Percentiles rank a stretch among this genome's conserved stretches.
phyloP scores from a whole-genome alignment of 495 filamentous ascomycete genomes.

The Neurospora terricola region DNA sequence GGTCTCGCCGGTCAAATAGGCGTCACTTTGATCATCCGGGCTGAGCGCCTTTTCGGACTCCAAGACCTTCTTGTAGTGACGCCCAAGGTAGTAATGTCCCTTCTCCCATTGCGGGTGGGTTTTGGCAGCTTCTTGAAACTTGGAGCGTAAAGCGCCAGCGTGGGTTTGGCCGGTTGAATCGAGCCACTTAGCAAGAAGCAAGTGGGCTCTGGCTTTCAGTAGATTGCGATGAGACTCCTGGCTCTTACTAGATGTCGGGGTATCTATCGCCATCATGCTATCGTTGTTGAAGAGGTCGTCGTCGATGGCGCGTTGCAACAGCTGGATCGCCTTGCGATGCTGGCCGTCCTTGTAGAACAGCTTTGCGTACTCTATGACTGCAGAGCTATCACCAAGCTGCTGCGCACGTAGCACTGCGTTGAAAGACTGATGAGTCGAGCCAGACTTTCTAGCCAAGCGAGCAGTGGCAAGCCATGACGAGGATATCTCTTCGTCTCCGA shows the following conservation, averaged over 20 bases:
- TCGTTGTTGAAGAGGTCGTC: conserved; percentile 51
- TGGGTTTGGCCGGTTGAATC: conserved; percentile 87
- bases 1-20: conserved; percentile 61
- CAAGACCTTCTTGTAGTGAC: conserved; percentile 93
- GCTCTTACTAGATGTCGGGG: conserved; percentile 34
- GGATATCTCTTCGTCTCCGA: conserved; percentile 60
- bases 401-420: conserved; percentile 87
- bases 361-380: conserved; percentile 84
- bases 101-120: conserved; percentile 75
- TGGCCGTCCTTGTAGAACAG: conserved; percentile 93
- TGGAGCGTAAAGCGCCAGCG: conserved; percentile 59
- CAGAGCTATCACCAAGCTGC: conserved; percentile 69
- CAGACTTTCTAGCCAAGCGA: conserved; percentile 73
- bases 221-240: conserved; percentile 42
- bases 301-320: conserved; percentile 71
- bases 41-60: conserved; percentile 77
- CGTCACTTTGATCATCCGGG: conserved; percentile 47
- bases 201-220: conserved; percentile 55
- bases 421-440: conserved; percentile 75
- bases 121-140: conserved; percentile 65
- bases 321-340: conserved; percentile 90
- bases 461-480: conserved; percentile 80
- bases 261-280: conserved; percentile 24
- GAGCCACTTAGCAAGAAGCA: conserved; percentile 93
- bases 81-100: conserved; percentile 91